phyloP scores from a whole-genome alignment of 23 red algal genomes.

The Cyanidium caldarium region DNA sequence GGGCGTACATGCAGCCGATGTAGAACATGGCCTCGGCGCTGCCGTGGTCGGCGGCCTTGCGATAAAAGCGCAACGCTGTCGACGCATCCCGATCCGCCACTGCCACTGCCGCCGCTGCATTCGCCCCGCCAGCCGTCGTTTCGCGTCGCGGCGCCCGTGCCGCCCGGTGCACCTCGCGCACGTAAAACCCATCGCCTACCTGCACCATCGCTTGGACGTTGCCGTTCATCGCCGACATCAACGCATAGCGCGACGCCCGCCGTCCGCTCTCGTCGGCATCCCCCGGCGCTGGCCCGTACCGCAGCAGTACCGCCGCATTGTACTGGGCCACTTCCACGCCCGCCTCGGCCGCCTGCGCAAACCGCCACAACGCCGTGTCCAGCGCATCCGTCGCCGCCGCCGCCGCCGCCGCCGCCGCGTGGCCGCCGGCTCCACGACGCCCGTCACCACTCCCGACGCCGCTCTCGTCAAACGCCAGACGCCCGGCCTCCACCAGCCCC shows the following conservation, averaged over 20 bases:
- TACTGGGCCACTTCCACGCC: conserved; percentile 72
- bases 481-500: conserved; percentile 16
- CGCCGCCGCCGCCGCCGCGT: background rate
- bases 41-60: conserved; percentile 18
- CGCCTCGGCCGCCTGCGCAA: conserved; percentile 52
- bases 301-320: conserved; percentile 58
- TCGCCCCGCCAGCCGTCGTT: background rate
- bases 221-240: background rate
- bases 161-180: background rate
- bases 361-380: conserved; percentile 33
- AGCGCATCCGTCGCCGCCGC: background rate
- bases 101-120: background rate
- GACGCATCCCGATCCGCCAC: background rate
- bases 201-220: background rate
- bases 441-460: too few species aligned
- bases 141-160: too few species aligned
- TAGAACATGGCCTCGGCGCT: conserved; percentile 12
- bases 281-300: too few species aligned
- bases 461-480: conserved; percentile 16
- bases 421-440: too few species aligned
- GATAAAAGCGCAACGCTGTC: background rate
- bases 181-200: background rate
- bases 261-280: background rate
- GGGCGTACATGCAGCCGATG: conserved; percentile 25
- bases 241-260: background rate